Evolutionary conservation across 768 basidiomycete genomes (phyloP), one percentile per base, ranked within the genome.

Genomic region (Leccinellum luteum): DNA sequence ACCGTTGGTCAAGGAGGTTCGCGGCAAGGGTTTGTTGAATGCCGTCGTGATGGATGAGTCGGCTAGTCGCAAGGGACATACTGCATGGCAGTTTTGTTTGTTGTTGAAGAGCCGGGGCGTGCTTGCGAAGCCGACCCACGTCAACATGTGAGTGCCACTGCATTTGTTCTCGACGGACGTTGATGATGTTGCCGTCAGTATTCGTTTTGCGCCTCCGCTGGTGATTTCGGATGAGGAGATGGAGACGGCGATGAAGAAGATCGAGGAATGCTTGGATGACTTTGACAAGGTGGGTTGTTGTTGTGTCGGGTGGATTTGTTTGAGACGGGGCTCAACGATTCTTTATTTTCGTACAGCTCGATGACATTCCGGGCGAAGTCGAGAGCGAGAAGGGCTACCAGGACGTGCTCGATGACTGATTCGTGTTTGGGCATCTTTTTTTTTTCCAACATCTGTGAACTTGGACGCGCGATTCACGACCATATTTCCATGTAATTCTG

Each of bases 21-120:
- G 96, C 23, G 96, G 94, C 5, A 80, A 84, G 58, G 96, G 96
- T 0, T 74, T 99, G 56, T 76, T 99, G 63, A 98, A 98, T 69
- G 96, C 96, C 8, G 80, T 99, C 27, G 90, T 98, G 23, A 92
- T 98, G 55, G 87, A 98, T 67, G 93, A 98, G 77, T 73, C 75
- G 59, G 83, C 83, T 77, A 92, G 89, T 65, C 73, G 60, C 48
- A 89, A 84, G 73, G 88, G 90, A 15, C 78, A 93, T 51, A 87
- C 90, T 1, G 97, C 95, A 5, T 99, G 96, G 97, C 92, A 98
- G 71, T 79, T 98, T 53, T 98, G 97, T 74, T 69, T 98, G 69
- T 73, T 98, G 66, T 74, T 98, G 72, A 96, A 95, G 86, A 87
- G 86, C 64, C 83, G 91, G 48, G 94, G 94, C 4, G 83, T 98